A percentile compares a stretch with the other conserved stretches of the same genome.
Conservation (phyloP, 1,284 basidiomycete genomes). For the Moesziomyces antarcticus region DNA sequence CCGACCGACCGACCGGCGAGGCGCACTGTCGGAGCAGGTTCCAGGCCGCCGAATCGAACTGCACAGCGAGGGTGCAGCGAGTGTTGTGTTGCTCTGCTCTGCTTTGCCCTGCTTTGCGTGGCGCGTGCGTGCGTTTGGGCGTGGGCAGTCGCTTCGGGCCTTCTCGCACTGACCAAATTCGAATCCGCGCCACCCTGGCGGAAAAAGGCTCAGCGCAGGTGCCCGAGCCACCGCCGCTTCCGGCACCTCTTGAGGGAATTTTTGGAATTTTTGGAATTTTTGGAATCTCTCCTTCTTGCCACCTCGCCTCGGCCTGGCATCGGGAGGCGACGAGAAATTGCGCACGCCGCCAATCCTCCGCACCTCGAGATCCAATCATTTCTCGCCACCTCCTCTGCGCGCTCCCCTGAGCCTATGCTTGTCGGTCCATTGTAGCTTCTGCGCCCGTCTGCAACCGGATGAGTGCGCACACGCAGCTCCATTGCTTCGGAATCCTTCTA, state of each 20-base stretch:
- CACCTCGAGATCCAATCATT: background rate
- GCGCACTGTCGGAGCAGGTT: background rate
- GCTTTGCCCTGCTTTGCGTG: background rate
- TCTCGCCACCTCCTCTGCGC: background rate
- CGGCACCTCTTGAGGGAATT: conserved; percentile 1
- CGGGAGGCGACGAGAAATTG: too few relatives aligned
- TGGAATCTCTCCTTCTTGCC: background rate
- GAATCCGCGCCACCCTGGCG: conserved; percentile 1
- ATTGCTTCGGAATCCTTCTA: too few relatives aligned
- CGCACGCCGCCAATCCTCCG: background rate
- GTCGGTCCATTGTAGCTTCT: background rate
- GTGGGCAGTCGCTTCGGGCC: too few relatives aligned
- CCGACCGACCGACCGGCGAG: background rate
- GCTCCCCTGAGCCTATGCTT: background rate
- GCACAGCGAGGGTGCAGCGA: background rate
- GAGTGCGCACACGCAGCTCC: too few relatives aligned
- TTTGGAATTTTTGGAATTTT: conserved; percentile 12
- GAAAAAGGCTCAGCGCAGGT: conserved; percentile 1
- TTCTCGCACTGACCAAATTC: conserved; percentile 12
- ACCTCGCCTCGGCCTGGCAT: too few relatives aligned
- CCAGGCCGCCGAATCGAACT: background rate
- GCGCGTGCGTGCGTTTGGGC: conserved; percentile 2
- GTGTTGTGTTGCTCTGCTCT: background rate
- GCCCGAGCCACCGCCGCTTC: conserved; percentile 8
- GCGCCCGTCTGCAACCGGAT: too few relatives aligned